phyloP scores from a whole-genome alignment of 2,329 filamentous ascomycete species.

The Dactylellina cionopaga region DNA sequence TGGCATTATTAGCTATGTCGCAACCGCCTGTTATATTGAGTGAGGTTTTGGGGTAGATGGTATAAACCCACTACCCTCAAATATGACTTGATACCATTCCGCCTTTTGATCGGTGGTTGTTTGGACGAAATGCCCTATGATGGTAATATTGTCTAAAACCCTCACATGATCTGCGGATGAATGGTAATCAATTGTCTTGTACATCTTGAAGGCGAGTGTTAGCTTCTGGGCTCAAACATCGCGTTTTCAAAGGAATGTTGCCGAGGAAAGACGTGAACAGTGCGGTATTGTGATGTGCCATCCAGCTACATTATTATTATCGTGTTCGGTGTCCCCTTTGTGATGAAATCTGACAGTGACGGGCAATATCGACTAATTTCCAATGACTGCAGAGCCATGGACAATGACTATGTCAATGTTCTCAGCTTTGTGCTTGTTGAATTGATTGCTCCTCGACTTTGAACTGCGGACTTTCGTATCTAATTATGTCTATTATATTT shows the following conservation, averaged over 20 bases:
- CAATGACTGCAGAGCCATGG: neutral
- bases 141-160: neutral
- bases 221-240: neutral
- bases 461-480: slow-evolving; percentile 53
- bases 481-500: slow-evolving; percentile 53
- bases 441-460: slow-evolving; percentile 25
- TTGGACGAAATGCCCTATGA: neutral
- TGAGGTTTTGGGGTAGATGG: slow-evolving; percentile 24
- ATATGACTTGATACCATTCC: slow-evolving; percentile 21
- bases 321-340: slow-evolving; percentile 7
- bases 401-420: neutral
- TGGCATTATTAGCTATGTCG: neutral
- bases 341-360: slow-evolving; percentile 42
- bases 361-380: slow-evolving; percentile 4
- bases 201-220: neutral
- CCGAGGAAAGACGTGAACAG: neutral
- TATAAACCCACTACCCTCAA: slow-evolving; percentile 25
- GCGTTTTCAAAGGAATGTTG: slow-evolving; percentile 18
- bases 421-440: slow-evolving; percentile 7
- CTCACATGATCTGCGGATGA: neutral
- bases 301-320: neutral
- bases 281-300: neutral
- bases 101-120: neutral
- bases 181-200: slow-evolving; percentile 5
- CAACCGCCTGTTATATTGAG: neutral